Conservation (phyloP, 371 early-diverging fungal species). For the Funneliformis caledonium region DNA sequence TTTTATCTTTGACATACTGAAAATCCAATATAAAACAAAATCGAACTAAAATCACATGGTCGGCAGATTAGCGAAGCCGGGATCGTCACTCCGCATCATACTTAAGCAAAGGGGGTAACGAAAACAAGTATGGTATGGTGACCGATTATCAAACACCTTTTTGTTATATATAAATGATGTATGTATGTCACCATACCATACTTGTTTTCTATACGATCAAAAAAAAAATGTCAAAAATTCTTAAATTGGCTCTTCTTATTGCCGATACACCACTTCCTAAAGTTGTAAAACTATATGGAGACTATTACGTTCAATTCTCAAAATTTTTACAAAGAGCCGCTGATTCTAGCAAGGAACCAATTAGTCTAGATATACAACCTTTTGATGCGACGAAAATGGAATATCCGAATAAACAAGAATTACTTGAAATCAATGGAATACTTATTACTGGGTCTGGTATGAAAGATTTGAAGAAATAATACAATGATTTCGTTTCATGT, state of each 20-base stretch:
- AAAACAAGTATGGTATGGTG: too few relatives aligned
- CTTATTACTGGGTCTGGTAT: slow-evolving; percentile 43
- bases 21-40: too few relatives aligned
- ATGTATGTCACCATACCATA: too few relatives aligned
- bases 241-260: slow-evolving; percentile 9
- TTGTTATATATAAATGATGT: too few relatives aligned
- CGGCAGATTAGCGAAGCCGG: too few relatives aligned
- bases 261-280: not conserved
- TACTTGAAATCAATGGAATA: slow-evolving; percentile 21
- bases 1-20: too few relatives aligned
- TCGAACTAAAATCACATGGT: too few relatives aligned
- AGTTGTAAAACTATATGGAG: slow-evolving; percentile 22
- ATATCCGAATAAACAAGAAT: slow-evolving; percentile 46
- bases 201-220: too few relatives aligned
- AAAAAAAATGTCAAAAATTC: not conserved
- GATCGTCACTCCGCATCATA: too few relatives aligned
- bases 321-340: slow-evolving; percentile 30
- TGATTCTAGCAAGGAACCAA: not conserved
- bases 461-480: too few relatives aligned
- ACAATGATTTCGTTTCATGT: not conserved
- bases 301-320: slow-evolving; percentile 20
- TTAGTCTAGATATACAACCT: slow-evolving; percentile 40
- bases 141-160: too few relatives aligned
- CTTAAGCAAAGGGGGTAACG: too few relatives aligned
- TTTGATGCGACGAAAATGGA: slow-evolving; percentile 55